Evolutionary conservation across 2,329 filamentous ascomycete genomes (phyloP).

Genomic region (Pseudogymnoascus sp.): DNA sequence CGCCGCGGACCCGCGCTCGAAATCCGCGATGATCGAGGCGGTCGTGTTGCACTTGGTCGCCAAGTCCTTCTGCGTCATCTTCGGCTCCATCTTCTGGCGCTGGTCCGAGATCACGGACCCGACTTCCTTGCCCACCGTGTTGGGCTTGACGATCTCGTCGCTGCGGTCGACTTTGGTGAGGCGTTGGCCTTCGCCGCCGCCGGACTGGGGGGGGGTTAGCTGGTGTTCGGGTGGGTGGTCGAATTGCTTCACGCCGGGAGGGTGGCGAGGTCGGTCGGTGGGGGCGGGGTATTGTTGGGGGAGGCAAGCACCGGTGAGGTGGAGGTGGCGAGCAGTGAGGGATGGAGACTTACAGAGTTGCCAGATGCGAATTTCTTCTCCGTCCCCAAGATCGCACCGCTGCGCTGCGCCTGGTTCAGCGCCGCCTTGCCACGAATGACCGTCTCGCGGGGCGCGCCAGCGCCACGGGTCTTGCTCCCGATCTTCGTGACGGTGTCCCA

Average conservation of each 20-base stretch:
- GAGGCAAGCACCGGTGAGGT: not conserved
- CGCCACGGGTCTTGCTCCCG: slow-evolving; percentile 70
- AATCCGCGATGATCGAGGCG: slow-evolving; percentile 68
- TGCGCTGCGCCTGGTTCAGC: slow-evolving; percentile 82
- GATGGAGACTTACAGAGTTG: slow-evolving; percentile 61
- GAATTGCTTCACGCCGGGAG: not conserved
- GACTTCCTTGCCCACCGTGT: slow-evolving; percentile 75
- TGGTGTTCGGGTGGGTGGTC: slow-evolving; percentile 11
- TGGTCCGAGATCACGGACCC: slow-evolving; percentile 75
- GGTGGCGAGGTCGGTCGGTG: not conserved
- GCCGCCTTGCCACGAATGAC: slow-evolving; percentile 77
- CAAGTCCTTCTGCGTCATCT: slow-evolving; percentile 88
- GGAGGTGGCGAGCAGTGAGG: not conserved
- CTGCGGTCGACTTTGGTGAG: slow-evolving; percentile 95
- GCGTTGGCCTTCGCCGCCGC: slow-evolving; percentile 72
- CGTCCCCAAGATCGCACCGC: slow-evolving; percentile 67
- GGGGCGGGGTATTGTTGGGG: not conserved
- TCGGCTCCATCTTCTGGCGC: slow-evolving; percentile 75
- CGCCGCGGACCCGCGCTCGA: slow-evolving; percentile 70
- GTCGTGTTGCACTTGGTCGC: slow-evolving; percentile 89
- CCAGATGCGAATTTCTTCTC: slow-evolving; percentile 86
- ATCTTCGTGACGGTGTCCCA: slow-evolving; percentile 92
- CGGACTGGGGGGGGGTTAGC: slow-evolving; percentile 39
- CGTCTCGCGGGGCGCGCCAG: slow-evolving; percentile 66
- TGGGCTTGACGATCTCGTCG: slow-evolving; percentile 96